phyloP scores from a whole-genome alignment of 768 basidiomycete species.

The Melanogaster broomeanus region DNA sequence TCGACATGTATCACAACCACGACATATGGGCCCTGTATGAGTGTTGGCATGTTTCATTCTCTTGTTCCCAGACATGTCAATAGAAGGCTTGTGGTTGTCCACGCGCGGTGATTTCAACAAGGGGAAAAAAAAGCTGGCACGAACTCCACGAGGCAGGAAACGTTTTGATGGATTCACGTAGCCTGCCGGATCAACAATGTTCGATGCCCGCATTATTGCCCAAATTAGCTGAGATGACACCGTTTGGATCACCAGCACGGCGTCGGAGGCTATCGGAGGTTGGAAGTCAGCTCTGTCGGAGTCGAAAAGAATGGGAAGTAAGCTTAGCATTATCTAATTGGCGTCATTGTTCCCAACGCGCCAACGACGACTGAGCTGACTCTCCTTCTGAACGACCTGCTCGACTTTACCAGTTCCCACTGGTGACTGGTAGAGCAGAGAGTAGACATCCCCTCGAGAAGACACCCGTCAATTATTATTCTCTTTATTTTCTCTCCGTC shows the following conservation, averaged over 20 bases:
- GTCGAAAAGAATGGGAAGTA: slow-evolving; percentile 15
- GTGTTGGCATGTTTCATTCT: too few species aligned
- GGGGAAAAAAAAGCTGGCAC: slow-evolving; percentile 13
- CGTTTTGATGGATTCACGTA: slow-evolving; percentile 6
- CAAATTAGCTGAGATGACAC: too few species aligned
- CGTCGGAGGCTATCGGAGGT: not conserved
- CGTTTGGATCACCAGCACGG: too few species aligned
- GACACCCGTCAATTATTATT: slow-evolving; percentile 17
- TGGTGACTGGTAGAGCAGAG: not conserved
- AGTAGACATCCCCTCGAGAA: not conserved
- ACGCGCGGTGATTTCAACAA: slow-evolving; percentile 30
- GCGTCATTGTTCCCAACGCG: slow-evolving; percentile 10
- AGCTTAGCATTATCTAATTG: slow-evolving; percentile 22
- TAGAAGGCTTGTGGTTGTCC: too few species aligned
- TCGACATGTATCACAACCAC: not conserved
- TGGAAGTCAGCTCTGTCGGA: slow-evolving; percentile 18
- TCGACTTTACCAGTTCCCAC: not conserved
- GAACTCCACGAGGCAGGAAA: slow-evolving; percentile 8
- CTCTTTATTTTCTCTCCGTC: slow-evolving; percentile 12
- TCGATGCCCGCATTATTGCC: too few species aligned
- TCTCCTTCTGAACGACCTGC: slow-evolving; percentile 20
- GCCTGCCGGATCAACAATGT: too few species aligned
- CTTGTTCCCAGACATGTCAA: too few species aligned
- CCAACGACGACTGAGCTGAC: slow-evolving; percentile 24
- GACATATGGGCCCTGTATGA: too few species aligned